phyloP scores from a whole-genome alignment of 2,329 filamentous ascomycete genomes.

The Calonectria pseudoturangicola region DNA sequence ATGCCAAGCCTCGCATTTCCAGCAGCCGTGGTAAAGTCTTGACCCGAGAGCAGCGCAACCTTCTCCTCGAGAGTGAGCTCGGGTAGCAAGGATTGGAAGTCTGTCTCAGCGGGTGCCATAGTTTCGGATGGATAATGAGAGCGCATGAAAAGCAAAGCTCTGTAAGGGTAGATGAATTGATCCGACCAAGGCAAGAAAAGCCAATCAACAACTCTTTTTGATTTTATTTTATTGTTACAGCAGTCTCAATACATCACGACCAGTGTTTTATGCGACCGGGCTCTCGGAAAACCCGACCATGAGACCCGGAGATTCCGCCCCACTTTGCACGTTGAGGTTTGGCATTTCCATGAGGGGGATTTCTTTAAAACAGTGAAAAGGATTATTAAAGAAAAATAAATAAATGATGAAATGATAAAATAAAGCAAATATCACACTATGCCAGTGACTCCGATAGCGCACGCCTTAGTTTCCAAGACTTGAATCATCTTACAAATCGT shows the following conservation, averaged over 20 bases:
- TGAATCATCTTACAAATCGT: too few species aligned
- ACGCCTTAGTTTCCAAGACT: too few species aligned
- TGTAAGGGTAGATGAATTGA: not conserved
- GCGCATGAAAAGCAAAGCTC: not conserved
- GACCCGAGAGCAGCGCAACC: constrained; percentile 18
- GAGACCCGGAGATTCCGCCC: not conserved
- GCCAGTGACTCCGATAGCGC: too few species aligned
- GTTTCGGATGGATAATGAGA: not conserved
- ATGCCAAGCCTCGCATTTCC: constrained; percentile 2
- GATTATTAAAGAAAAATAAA: too few species aligned
- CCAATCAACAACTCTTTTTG: not conserved
- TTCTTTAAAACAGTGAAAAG: too few species aligned
- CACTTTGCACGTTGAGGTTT: not conserved
- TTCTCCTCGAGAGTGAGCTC: constrained; percentile 26
- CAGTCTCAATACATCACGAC: too few species aligned
- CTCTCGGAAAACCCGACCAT: not conserved
- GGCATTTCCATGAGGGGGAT: too few species aligned
- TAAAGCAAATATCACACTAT: too few species aligned
- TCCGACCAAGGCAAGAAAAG: too few species aligned
- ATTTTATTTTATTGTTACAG: too few species aligned
- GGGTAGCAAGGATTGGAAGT: not conserved
- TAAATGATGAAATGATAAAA: too few species aligned
- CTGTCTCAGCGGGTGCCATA: not conserved
- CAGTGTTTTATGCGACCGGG: not conserved
- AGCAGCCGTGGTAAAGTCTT: constrained; percentile 8